phyloP scores from a whole-genome alignment of 352 stramenopile species.

The Phytopythium vexans region DNA sequence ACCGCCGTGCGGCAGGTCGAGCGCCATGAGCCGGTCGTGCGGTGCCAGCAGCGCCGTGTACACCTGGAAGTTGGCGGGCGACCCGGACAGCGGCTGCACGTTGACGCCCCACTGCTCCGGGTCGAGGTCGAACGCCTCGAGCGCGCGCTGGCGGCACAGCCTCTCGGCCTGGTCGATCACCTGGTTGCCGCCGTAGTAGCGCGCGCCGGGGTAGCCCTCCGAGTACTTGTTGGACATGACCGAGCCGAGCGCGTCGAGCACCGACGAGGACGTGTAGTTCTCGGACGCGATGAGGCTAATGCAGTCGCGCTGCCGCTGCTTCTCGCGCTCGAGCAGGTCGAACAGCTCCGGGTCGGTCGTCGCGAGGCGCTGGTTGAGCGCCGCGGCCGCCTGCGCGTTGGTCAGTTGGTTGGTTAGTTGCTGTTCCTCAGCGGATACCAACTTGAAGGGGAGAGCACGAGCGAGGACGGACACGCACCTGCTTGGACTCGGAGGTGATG shows the following conservation, averaged over 20 bases:
- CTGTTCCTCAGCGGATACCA: background rate
- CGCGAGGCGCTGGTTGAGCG: constrained; percentile 87
- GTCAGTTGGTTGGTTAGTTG: too few relatives aligned
- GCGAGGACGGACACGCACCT: constrained; percentile 13
- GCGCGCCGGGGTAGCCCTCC: constrained; percentile 95
- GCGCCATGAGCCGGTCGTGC: constrained; percentile 98
- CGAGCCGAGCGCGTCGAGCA: constrained; percentile 97
- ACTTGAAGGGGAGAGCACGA: constrained; percentile 1
- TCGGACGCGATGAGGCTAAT: constrained; percentile 99
- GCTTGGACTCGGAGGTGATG: constrained; percentile 55
- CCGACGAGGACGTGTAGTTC: constrained; percentile 98
- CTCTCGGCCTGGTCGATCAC: constrained; percentile 99
- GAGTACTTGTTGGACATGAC: constrained; percentile 99
- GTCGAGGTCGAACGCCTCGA: constrained; percentile 97
- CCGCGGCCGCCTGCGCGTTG: constrained; percentile 40
- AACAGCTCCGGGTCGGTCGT: constrained; percentile 92
- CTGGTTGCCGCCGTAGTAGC: constrained; percentile 99
- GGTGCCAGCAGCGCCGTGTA: constrained; percentile 98
- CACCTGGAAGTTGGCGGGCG: constrained; percentile 99
- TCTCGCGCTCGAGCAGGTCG: constrained; percentile 97
- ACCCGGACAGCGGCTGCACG: constrained; percentile 97
- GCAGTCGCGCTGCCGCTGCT: constrained; percentile 96
- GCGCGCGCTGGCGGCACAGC: constrained; percentile 95
- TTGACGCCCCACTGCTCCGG: constrained; percentile 95
- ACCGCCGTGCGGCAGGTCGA: constrained; percentile 98